Evolutionary conservation across 257 asterid genomes (phyloP).

Genomic region (Nyctanthes arbortristis): DNA sequence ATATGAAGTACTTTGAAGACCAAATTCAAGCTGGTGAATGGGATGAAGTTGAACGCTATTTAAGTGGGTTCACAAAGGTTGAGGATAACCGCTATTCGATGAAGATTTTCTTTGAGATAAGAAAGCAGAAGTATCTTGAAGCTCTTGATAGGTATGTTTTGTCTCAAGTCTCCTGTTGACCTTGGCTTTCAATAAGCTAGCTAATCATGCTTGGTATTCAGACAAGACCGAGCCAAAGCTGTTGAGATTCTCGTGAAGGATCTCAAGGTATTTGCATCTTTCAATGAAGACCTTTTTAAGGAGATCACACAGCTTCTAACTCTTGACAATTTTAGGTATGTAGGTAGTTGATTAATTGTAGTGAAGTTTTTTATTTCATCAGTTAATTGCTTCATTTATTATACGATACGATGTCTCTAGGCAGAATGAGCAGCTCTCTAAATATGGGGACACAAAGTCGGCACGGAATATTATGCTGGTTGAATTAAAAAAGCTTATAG

Average conservation of each 20-base stretch:
- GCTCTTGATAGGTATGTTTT: constrained; percentile 79
- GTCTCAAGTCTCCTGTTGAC: constrained; percentile 14
- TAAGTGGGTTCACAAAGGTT: constrained; percentile 89
- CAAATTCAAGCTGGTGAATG: constrained; percentile 98
- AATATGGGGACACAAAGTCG: constrained; percentile 91
- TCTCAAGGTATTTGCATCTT: constrained; percentile 90
- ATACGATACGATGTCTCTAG: constrained; percentile 39
- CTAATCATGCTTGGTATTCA: constrained; percentile 26
- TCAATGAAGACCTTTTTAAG: constrained; percentile 91
- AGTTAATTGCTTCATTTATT: constrained; percentile 15
- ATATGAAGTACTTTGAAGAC: constrained; percentile 93
- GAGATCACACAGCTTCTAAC: constrained; percentile 60
- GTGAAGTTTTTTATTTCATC: constrained; percentile 9
- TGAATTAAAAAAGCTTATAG: constrained; percentile 87
- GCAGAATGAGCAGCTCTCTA: constrained; percentile 97
- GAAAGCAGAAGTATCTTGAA: constrained; percentile 96
- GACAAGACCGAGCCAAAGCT: constrained; percentile 87
- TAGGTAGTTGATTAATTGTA: constrained; percentile 16
- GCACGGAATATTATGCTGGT: constrained; percentile 88
- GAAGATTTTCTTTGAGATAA: constrained; percentile 94
- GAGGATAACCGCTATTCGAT: constrained; percentile 94
- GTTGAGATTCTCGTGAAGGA: constrained; percentile 93
- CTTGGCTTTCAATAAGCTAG: constrained; percentile 18
- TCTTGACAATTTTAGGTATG: constrained; percentile 82
- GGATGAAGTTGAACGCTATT: constrained; percentile 91